phyloP scores from a whole-genome alignment of 805 yeast genomes.

The Kodamaea neixiangensis region DNA sequence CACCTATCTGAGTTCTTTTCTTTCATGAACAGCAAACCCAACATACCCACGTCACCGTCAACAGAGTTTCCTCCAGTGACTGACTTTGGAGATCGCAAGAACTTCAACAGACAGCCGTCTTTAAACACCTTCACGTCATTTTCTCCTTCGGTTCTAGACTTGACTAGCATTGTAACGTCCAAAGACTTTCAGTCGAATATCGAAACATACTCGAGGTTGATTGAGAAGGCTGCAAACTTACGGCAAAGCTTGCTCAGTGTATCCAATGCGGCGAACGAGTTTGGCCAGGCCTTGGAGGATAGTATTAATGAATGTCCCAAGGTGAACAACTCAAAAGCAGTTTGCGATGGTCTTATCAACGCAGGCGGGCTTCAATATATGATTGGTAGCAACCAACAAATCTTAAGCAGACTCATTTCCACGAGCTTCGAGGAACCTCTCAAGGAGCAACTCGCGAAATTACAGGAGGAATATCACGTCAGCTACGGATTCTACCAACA shows the following conservation, averaged over 20 bases:
- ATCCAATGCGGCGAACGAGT: slow-evolving; percentile 64
- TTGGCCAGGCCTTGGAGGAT: slow-evolving; percentile 69
- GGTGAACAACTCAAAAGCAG: slow-evolving; percentile 24
- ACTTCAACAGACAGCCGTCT: slow-evolving; percentile 30
- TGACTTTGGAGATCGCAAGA: slow-evolving; percentile 8
- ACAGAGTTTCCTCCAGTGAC: slow-evolving; percentile 14
- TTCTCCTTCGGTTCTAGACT: slow-evolving; percentile 56
- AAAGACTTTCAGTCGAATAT: slow-evolving; percentile 57
- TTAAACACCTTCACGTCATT: slow-evolving; percentile 47
- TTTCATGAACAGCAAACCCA: slow-evolving; percentile 37
- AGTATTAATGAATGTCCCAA: slow-evolving; percentile 29
- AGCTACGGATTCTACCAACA: slow-evolving; percentile 57
- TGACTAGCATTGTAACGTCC: slow-evolving; percentile 61
- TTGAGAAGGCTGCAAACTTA: slow-evolving; percentile 49
- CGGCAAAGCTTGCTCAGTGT: slow-evolving; percentile 47
- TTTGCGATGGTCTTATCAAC: slow-evolving; percentile 62
- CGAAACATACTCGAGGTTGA: slow-evolving; percentile 48
- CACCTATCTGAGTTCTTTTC: slow-evolving; percentile 64
- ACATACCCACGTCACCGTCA: slow-evolving; percentile 15
- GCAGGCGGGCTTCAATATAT: slow-evolving; percentile 79
- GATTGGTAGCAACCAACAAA: slow-evolving; percentile 74
- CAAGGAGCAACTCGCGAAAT: slow-evolving; percentile 41
- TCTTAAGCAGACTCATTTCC: slow-evolving; percentile 59
- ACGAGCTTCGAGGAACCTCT: slow-evolving; percentile 59
- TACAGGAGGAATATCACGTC: slow-evolving; percentile 43